Percentiles rank a stretch among this genome's conserved stretches.
Evolutionary conservation across 108 stramenopile genomes (phyloP).

Genomic region (Pseudonitzschia multiseries): DNA sequence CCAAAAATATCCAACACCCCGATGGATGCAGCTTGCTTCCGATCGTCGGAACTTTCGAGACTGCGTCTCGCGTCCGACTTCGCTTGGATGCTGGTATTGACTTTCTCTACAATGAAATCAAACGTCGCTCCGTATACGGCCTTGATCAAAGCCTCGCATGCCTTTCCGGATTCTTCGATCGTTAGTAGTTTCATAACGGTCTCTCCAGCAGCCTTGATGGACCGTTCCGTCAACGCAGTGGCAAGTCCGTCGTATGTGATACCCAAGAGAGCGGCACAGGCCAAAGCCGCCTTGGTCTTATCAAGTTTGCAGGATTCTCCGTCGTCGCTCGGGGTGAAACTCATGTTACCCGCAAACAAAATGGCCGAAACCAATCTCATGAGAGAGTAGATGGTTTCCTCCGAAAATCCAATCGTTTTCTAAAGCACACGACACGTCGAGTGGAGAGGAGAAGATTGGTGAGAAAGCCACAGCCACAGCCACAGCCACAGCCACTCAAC

Average conservation of each 20-base stretch:
- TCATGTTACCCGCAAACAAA: constrained; percentile 84
- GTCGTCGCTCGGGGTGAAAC: constrained; percentile 62
- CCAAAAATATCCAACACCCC: constrained; percentile 97
- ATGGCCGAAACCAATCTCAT: constrained; percentile 75
- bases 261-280: constrained; percentile 73
- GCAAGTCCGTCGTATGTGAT: constrained; percentile 72
- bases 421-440: constrained; percentile 13
- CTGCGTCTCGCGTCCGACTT: constrained; percentile 17
- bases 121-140: constrained; percentile 91
- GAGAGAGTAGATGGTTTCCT: constrained; percentile 61
- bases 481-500: neutral
- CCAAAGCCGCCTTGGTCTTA: constrained; percentile 55
- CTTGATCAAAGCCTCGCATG: constrained; percentile 92
- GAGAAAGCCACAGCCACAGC: neutral
- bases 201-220: constrained; percentile 80
- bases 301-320: constrained; percentile 74
- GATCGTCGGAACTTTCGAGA: constrained; percentile 10
- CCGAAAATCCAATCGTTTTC: constrained; percentile 74
- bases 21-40: constrained; percentile 60
- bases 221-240: constrained; percentile 75
- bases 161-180: constrained; percentile 80
- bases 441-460: neutral
- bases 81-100: constrained; percentile 73
- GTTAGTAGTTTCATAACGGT: constrained; percentile 68
- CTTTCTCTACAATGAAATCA: constrained; percentile 84